phyloP scores from a whole-genome alignment of 192 early-diverging fungal genomes.

The Coemansia sp. region DNA sequence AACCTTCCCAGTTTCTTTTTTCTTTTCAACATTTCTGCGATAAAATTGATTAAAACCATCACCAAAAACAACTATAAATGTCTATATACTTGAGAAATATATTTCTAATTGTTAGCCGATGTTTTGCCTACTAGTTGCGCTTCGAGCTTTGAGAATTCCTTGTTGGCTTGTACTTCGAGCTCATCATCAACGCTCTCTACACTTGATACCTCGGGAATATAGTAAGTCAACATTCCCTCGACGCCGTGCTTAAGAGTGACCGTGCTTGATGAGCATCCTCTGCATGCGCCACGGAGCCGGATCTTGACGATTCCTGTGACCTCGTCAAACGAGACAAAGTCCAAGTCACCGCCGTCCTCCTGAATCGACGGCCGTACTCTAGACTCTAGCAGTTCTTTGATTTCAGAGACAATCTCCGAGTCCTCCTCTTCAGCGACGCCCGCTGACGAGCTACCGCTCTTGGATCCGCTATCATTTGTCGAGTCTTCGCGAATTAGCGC shows the following conservation, averaged over 20 bases:
- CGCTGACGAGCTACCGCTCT: not conserved
- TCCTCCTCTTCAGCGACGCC: constrained; percentile 66
- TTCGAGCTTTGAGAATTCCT: constrained; percentile 94
- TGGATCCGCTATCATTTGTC: constrained; percentile 22
- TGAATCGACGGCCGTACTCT: constrained; percentile 95
- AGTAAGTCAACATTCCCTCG: constrained; percentile 99
- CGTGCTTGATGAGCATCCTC: constrained; percentile 85
- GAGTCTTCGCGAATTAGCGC: constrained; percentile 67
- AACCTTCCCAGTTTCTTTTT: not conserved
- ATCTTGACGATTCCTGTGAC: constrained; percentile 85
- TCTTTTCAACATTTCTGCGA: not conserved
- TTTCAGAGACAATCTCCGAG: constrained; percentile 93
- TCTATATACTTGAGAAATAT: not conserved
- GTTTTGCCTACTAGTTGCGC: constrained; percentile 18
- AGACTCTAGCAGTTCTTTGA: constrained; percentile 97
- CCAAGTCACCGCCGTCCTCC: constrained; percentile 99
- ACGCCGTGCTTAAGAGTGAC: constrained; percentile 98
- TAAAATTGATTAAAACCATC: not conserved
- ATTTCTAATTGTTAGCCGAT: not conserved
- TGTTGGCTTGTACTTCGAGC: constrained; percentile 70
- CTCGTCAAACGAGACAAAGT: constrained; percentile 86
- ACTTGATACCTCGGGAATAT: constrained; percentile 88
- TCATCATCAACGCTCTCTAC: constrained; percentile 91
- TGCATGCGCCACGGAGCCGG: constrained; percentile 92
- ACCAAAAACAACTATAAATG: not conserved